Percentiles rank a stretch among this genome's conserved stretches.
Evolutionary conservation across 805 yeast species (phyloP).

Genomic region (Nakazawaea peltata): DNA sequence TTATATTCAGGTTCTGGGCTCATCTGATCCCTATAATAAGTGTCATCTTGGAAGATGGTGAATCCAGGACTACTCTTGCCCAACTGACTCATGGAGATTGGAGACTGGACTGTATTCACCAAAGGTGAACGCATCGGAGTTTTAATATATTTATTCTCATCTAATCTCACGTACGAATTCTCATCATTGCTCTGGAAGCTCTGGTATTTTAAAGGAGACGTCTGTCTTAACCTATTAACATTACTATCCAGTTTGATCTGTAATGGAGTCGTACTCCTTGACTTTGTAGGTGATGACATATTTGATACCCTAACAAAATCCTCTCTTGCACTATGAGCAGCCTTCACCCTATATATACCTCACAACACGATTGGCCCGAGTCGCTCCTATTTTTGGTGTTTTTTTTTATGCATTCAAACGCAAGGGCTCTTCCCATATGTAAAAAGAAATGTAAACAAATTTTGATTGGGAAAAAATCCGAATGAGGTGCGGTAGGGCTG

Average conservation of each 20-base stretch:
- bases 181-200: not conserved
- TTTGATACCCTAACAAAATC: too few species aligned
- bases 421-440: too few species aligned
- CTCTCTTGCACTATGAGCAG: too few species aligned
- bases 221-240: constrained; percentile 6
- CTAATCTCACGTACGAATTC: too few species aligned
- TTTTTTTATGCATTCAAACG: too few species aligned
- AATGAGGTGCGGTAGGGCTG: too few species aligned
- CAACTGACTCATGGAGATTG: constrained; percentile 1
- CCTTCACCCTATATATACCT: too few species aligned
- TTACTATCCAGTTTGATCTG: constrained; percentile 7
- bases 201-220: constrained; percentile 8
- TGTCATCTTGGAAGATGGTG: constrained; percentile 9
- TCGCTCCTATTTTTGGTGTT: too few species aligned
- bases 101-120: constrained; percentile 1
- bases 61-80: constrained; percentile 4
- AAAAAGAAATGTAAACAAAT: too few species aligned
- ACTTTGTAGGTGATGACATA: not conserved
- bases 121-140: constrained; percentile 6
- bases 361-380: too few species aligned
- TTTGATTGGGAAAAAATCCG: too few species aligned
- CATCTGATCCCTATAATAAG: constrained; percentile 3
- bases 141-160: too few species aligned
- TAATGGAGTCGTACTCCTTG: constrained; percentile 7
- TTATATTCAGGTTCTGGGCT: not conserved